phyloP scores from a whole-genome alignment of 1,139 yeast species.

The Arxiozyma telluris region DNA sequence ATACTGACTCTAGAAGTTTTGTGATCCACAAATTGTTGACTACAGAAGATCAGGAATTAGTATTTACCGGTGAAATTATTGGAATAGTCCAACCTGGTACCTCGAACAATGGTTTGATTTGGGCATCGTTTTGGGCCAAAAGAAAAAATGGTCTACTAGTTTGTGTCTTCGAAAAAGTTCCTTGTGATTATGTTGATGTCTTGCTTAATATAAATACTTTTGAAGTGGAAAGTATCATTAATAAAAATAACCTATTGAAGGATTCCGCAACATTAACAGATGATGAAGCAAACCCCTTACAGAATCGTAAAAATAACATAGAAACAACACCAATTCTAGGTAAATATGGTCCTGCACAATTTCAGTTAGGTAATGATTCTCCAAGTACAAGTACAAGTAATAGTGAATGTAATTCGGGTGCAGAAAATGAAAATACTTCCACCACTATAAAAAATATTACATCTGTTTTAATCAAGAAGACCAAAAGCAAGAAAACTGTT shows the following conservation, averaged over 20 bases:
- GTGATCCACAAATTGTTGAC: constrained; percentile 49
- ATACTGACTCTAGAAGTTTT: constrained; percentile 62
- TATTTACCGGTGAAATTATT: constrained; percentile 49
- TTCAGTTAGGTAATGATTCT: constrained; percentile 1
- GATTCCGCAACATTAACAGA: background rate
- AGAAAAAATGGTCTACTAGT: constrained; percentile 61
- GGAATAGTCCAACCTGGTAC: constrained; percentile 41
- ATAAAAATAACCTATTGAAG: constrained; percentile 17
- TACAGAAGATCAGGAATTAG: constrained; percentile 34
- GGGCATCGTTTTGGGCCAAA: constrained; percentile 89
- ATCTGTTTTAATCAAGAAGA: background rate
- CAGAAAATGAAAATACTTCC: constrained; percentile 1
- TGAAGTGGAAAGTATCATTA: constrained; percentile 19
- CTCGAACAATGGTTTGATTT: constrained; percentile 38
- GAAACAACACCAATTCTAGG: background rate
- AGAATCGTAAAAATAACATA: background rate
- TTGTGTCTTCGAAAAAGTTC: constrained; percentile 82
- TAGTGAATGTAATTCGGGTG: background rate
- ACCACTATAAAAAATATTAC: background rate
- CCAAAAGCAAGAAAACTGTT: constrained; percentile 24
- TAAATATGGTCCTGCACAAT: background rate
- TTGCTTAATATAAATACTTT: constrained; percentile 31
- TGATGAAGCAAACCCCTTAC: background rate
- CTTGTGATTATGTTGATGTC: constrained; percentile 72
- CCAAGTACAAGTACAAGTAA: constrained; percentile 1